A percentile compares a stretch with the other conserved stretches of the same genome.
These are phyloP conservation scores for Lanmaoa pseudosensibilis DNA, from an alignment of 768 basidiomycete species.

Conservation along the genomic window DNA sequence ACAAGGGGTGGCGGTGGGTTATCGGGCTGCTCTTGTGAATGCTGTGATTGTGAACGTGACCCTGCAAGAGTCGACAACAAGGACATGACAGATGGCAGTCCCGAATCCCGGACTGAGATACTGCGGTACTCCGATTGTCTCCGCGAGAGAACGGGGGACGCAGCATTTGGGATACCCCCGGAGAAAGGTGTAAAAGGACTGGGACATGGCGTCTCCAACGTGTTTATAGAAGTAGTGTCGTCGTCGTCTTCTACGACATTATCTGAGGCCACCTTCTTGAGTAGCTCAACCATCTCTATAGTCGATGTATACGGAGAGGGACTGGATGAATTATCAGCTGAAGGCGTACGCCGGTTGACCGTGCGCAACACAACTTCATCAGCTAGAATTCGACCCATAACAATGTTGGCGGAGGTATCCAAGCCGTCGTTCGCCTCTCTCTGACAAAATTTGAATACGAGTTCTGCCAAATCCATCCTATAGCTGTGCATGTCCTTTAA, in stretches of 20 bases:
- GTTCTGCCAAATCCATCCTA: constrained; percentile 50
- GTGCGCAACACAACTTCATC: constrained; percentile 65
- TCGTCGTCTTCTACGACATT: constrained; percentile 42
- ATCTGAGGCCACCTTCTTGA: constrained; percentile 41
- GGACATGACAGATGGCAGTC: constrained; percentile 62
- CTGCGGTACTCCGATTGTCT: constrained; percentile 55
- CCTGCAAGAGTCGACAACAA: constrained; percentile 62
- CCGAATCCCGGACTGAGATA: constrained; percentile 43
- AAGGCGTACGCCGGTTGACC: constrained; percentile 38
- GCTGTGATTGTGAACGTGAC: constrained; percentile 60
- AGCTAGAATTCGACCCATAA: constrained; percentile 60
- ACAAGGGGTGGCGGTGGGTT: constrained; percentile 30
- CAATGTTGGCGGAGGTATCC: constrained; percentile 32
- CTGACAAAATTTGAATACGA: constrained; percentile 55
- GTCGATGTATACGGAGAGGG: constrained; percentile 23
- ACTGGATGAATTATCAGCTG: constrained; percentile 8
- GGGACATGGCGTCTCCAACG: constrained; percentile 42
- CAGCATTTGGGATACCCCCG: constrained; percentile 33
- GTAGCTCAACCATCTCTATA: constrained; percentile 39
- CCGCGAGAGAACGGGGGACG: constrained; percentile 57
- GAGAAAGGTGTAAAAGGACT: constrained; percentile 29
- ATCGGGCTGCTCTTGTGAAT: constrained; percentile 41
- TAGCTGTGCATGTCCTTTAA: constrained; percentile 71
- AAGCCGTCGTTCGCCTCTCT: constrained; percentile 28
- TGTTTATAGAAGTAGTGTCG: constrained; percentile 40